A percentile compares a stretch with the other conserved stretches of the same genome.
Evolutionary conservation across 192 early-diverging fungal genomes (phyloP).

Genomic region (Podila verticillata): DNA sequence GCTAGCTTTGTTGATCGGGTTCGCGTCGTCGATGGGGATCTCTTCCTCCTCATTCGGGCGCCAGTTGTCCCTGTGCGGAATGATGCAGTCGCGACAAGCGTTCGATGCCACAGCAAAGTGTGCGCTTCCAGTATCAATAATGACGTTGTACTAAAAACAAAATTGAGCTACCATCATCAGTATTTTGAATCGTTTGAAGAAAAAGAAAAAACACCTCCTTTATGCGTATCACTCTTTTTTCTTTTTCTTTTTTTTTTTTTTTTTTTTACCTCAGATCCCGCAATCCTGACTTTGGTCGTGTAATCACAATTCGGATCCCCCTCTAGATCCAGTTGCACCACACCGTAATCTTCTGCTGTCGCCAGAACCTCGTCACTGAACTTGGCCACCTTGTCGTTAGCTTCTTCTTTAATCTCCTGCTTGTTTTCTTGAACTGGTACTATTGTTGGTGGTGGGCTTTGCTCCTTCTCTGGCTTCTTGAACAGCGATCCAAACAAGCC

Average conservation of each 20-base stretch:
- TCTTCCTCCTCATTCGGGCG: conserved; percentile 30
- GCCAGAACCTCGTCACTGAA: not conserved
- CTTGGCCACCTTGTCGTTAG: not conserved
- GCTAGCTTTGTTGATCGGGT: not conserved
- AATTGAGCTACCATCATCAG: no score
- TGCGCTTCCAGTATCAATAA: conserved; percentile 45
- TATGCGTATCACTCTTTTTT: no score
- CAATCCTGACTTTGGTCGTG: conserved; percentile 39
- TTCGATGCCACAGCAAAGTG: conserved; percentile 41
- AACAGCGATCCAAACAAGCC: not conserved
- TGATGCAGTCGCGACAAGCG: conserved; percentile 28
- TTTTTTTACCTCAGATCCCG: conserved; percentile 30
- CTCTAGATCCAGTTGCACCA: conserved; percentile 35
- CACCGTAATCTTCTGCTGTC: conserved; percentile 27
- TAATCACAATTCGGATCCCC: conserved; percentile 48
- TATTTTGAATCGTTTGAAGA: no score
- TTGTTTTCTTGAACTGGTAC: not conserved
- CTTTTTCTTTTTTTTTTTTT: no score
- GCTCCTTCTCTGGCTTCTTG: not conserved
- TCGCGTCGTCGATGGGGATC: conserved; percentile 28
- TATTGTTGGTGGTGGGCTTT: not conserved
- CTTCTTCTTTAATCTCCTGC: not conserved
- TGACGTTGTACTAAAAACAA: conserved; percentile 31
- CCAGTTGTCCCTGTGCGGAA: conserved; percentile 18
- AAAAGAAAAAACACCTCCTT: no score